Evolutionary conservation across 140 eudicot species (phyloP).

Genomic region (Anethum foeniculum): DNA sequence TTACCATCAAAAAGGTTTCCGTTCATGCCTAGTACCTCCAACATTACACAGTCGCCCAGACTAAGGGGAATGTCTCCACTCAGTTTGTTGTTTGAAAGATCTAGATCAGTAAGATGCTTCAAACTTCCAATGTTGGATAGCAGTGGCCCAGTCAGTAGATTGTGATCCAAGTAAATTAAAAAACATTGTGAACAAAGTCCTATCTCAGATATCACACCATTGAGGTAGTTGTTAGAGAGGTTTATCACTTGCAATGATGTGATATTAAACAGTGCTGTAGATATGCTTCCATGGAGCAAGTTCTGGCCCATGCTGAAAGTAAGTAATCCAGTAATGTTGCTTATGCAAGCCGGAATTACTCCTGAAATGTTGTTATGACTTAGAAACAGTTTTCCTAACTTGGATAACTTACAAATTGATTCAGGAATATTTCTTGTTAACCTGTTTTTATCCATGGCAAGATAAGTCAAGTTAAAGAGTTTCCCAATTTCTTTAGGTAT

Average conservation of each 20-base stretch:
- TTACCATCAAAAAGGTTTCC: background rate
- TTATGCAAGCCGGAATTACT: too few relatives aligned
- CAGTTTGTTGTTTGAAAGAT: background rate
- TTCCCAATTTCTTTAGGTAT: background rate
- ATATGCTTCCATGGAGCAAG: background rate
- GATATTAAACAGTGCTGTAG: background rate
- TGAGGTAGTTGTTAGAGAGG: background rate
- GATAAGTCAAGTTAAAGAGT: background rate
- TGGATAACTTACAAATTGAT: background rate
- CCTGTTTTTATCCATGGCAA: background rate
- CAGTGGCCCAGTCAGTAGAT: background rate
- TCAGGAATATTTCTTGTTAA: background rate
- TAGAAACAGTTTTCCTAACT: background rate
- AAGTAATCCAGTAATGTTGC: background rate
- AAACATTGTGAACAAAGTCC: background rate
- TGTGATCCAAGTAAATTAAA: background rate
- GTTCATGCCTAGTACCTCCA: background rate
- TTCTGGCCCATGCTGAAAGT: background rate
- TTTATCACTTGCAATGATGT: background rate
- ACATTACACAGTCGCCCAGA: background rate
- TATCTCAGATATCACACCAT: background rate
- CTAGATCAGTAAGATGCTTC: background rate
- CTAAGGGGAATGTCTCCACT: too few relatives aligned
- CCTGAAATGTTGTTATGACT: too few relatives aligned
- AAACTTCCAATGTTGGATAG: background rate